phyloP scores from a whole-genome alignment of 2,329 filamentous ascomycete genomes.

The Neospermospora avenae region DNA sequence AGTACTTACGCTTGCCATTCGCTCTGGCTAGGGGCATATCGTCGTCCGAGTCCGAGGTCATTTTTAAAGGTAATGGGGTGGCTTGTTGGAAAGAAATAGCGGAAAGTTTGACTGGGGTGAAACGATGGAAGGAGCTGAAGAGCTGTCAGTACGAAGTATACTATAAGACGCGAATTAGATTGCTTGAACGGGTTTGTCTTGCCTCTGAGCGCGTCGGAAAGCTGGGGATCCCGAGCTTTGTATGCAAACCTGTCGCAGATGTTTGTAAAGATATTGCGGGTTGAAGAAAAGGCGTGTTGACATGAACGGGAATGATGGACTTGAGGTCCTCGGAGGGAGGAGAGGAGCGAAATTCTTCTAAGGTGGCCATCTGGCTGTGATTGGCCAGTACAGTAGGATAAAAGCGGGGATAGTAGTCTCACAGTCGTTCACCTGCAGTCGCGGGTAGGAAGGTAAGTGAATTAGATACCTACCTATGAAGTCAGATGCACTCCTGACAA shows the following conservation, averaged over 20 bases:
- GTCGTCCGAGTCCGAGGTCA: constrained; percentile 69
- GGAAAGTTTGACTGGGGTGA: constrained; percentile 20
- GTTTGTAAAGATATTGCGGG: constrained; percentile 28
- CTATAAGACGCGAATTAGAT: constrained; percentile 30
- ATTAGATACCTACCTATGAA: neutral
- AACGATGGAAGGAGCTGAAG: constrained; percentile 30
- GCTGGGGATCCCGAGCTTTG: constrained; percentile 6
- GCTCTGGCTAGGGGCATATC: constrained; percentile 70
- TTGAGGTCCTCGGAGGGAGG: neutral
- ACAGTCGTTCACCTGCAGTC: no score
- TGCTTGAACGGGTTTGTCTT: constrained; percentile 19
- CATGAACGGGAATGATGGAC: constrained; percentile 20
- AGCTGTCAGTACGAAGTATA: constrained; percentile 33
- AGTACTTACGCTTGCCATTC: constrained; percentile 16
- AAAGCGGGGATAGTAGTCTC: neutral
- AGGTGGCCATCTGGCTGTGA: constrained; percentile 9
- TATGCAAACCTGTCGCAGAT: constrained; percentile 18
- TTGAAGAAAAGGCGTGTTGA: constrained; percentile 24
- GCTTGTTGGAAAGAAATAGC: constrained; percentile 22
- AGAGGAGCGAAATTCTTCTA: neutral
- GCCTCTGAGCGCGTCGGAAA: constrained; percentile 32
- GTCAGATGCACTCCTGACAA: no score
- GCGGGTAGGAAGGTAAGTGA: neutral
- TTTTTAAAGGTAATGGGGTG: constrained; percentile 35
- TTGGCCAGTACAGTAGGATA: neutral